These are phyloP conservation scores for Physcia stellaris DNA, from an alignment of 495 filamentous ascomycete genomes.

Conservation along the genomic window DNA sequence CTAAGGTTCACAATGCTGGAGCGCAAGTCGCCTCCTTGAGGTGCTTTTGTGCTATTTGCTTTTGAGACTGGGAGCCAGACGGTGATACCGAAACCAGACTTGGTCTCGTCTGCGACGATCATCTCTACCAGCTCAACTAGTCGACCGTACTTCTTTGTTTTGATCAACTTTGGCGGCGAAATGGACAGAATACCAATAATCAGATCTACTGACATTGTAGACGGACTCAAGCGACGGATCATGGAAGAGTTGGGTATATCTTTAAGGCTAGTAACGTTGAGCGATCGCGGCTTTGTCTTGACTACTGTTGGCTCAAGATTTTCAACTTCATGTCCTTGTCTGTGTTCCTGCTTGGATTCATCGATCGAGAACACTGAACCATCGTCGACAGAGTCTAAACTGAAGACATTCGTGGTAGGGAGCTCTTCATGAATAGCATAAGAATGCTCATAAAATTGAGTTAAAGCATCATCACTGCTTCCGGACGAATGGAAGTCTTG, in stretches of 20 bases:
- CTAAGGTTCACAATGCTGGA: constrained; percentile 37
- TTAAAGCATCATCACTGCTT: constrained; percentile 23
- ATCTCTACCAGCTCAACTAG: constrained; percentile 55
- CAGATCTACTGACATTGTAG: constrained; percentile 67
- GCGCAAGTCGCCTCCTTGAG: constrained; percentile 23
- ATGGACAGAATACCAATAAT: constrained; percentile 67
- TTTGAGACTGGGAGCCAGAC: constrained; percentile 52
- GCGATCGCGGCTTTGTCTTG: not conserved
- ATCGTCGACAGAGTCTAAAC: constrained; percentile 7
- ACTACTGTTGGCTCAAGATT: not conserved
- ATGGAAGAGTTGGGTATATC: constrained; percentile 57
- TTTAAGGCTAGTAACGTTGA: constrained; percentile 44
- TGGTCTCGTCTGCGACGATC: constrained; percentile 76
- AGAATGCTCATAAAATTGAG: constrained; percentile 63
- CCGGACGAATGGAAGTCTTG: not conserved
- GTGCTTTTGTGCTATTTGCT: constrained; percentile 11
- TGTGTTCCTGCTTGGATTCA: constrained; percentile 12
- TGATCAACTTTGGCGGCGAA: constrained; percentile 46
- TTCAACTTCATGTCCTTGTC: constrained; percentile 18
- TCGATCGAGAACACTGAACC: constrained; percentile 4
- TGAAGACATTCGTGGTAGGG: no score
- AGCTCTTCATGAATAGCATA: constrained; percentile 47
- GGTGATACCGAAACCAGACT: constrained; percentile 65
- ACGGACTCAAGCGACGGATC: constrained; percentile 54
- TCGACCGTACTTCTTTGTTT: constrained; percentile 25